Evolutionary conservation across 2,329 filamentous ascomycete species (phyloP), one percentile per base, ranked within the genome.

Genomic region (Diplodia corticola): DNA sequence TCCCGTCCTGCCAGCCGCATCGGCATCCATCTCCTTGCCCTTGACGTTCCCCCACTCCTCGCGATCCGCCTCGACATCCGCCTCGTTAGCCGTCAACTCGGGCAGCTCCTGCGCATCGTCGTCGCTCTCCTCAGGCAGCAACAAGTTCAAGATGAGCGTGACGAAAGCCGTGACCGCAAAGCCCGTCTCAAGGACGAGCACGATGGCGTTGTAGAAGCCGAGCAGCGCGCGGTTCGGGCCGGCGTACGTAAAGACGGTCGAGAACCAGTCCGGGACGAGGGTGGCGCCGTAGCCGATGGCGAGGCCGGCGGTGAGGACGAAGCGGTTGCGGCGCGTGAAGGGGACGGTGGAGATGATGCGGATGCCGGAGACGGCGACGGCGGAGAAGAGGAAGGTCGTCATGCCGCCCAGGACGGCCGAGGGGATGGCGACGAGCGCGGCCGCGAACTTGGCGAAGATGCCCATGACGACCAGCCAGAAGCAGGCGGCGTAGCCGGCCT

Each of bases 381-480:
- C 86, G 67, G 84, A 85, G 80, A 93, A 95, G 24, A 95, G 83
- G 77, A 95, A 95, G 0, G 91, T 92, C 0, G 91, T 83, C 81
- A 83, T 83, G 48, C 81, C 81, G 9, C 81, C 81, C 1, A 83
- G 73, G 0, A 83, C 81, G 1, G 81, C 71, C 10, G 70, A 73
- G 0, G 91, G 91, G 69, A 95, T 94, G 4, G 91, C 85, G 4
- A 92, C 90, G 4, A 95, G 86, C 0, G 90, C 85, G 0, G 91
- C 91, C 0, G 91, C 91, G 71, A 94, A 93, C 77, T 95, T 95
- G 70, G 90, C 87, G 71, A 94, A 92, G 68, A 95, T 81, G 17
- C 92, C 92, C 87, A 93, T 92, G 70, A 95, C 76, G 68, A 95
- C 78, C 12, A 95, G 84, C 81, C 93, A 93, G 72, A 90, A 83